Evolutionary conservation across 352 stramenopile species (phyloP).

Genomic region (Globisporangium radiosum): DNA sequence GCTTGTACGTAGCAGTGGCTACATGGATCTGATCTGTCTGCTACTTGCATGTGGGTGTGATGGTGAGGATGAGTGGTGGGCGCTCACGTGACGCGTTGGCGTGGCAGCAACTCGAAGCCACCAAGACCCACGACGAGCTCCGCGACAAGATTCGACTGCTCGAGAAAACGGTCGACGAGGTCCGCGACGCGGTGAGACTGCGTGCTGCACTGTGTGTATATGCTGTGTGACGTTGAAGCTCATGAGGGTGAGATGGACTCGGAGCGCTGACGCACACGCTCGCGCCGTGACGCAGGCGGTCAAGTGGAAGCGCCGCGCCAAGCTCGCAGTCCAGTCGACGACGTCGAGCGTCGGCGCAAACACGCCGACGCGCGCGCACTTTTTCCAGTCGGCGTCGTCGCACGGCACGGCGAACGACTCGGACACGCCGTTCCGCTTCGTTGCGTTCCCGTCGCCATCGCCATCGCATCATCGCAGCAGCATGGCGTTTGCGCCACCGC

Average conservation of each 20-base stretch:
- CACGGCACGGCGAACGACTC: slow-evolving; percentile 54
- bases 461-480: background rate
- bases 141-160: slow-evolving; percentile 53
- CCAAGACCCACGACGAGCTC: slow-evolving; percentile 39
- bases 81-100: background rate
- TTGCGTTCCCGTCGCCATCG: slow-evolving; percentile 27
- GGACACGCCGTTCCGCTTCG: slow-evolving; percentile 44
- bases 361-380: slow-evolving; percentile 26
- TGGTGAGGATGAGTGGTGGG: background rate
- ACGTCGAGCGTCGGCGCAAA: slow-evolving; percentile 15
- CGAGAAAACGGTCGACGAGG: slow-evolving; percentile 54
- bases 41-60: too few relatives aligned
- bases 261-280: too few relatives aligned
- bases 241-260: too few relatives aligned
- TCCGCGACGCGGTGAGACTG: slow-evolving; percentile 41
- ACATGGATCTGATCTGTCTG: background rate
- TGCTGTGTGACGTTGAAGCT: too few relatives aligned
- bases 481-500: slow-evolving; percentile 8
- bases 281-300: slow-evolving; percentile 8
- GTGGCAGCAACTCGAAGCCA: slow-evolving; percentile 25
- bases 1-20: slow-evolving; percentile 15
- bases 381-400: slow-evolving; percentile 50
- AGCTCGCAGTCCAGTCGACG: slow-evolving; percentile 36
- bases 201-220: background rate
- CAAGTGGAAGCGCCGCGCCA: slow-evolving; percentile 74